These are phyloP conservation scores for Vanrija sp. DNA, from an alignment of 1,284 basidiomycete species.

Conservation along the genomic window DNA sequence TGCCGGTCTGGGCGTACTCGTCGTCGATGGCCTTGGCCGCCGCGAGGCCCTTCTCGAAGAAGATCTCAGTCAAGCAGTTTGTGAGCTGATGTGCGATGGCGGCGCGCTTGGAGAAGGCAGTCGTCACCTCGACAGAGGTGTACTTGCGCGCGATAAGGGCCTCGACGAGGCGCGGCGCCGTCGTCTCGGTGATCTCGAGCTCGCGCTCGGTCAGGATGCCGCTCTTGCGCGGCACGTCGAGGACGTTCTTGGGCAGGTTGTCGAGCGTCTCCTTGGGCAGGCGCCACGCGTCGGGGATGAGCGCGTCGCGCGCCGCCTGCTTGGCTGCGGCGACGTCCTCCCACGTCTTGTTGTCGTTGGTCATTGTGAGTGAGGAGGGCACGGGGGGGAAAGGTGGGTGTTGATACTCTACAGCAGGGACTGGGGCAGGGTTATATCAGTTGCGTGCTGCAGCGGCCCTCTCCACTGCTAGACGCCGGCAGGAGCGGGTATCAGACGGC, in stretches of 20 bases:
- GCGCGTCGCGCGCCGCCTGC: conserved; percentile 52
- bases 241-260: conserved; percentile 51
- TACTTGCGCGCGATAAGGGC: not conserved
- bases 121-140: conserved; percentile 7
- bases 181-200: conserved; percentile 53
- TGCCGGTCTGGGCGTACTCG: conserved; percentile 40
- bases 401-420: too few relatives aligned
- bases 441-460: too few relatives aligned
- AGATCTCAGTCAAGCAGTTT: conserved; percentile 50
- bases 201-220: conserved; percentile 59
- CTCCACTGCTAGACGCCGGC: too few relatives aligned
- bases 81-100: conserved; percentile 70
- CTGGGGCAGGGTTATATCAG: too few relatives aligned
- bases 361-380: too few relatives aligned
- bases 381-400: too few relatives aligned
- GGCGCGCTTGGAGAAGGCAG: conserved; percentile 69
- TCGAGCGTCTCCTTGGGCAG: conserved; percentile 13
- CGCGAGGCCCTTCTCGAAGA: conserved; percentile 47
- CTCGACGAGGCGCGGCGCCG: conserved; percentile 1
- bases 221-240: conserved; percentile 55
- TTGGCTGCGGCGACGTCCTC: conserved; percentile 54
- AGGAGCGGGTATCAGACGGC: too few relatives aligned
- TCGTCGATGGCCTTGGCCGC: conserved; percentile 47
- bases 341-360: conserved; percentile 46
- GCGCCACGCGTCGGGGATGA: conserved; percentile 60